Conservation (phyloP, 2,329 filamentous ascomycete genomes). For the Zymoseptoria tritici region DNA sequence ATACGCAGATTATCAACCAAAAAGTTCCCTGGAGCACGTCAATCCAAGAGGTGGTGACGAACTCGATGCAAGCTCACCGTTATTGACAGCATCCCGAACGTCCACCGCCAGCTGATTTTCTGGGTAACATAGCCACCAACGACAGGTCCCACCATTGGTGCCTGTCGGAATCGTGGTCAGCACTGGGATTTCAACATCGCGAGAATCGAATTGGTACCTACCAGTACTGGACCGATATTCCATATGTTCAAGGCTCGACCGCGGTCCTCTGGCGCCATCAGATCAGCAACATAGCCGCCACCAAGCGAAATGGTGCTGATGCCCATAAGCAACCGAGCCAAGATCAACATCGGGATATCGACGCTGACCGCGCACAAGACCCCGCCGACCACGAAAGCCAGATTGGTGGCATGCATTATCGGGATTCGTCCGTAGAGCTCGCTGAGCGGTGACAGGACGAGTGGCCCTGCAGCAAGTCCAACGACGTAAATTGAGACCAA, state of each 20-base stretch:
- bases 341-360: not conserved
- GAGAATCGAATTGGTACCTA: constrained; percentile 18
- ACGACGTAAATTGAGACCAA: constrained; percentile 56
- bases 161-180: not conserved
- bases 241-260: constrained; percentile 4
- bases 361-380: not conserved
- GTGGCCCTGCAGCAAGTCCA: constrained; percentile 41
- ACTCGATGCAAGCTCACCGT: not conserved
- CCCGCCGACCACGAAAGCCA: not conserved
- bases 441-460: constrained; percentile 36
- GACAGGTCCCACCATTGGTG: constrained; percentile 3
- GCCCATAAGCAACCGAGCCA: not conserved
- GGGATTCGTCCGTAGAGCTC: constrained; percentile 30
- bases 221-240: constrained; percentile 8
- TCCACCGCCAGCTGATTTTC: constrained; percentile 5
- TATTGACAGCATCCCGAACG: constrained; percentile 1
- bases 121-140: not conserved
- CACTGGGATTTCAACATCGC: constrained; percentile 25
- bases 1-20: constrained; percentile 4
- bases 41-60: not conserved
- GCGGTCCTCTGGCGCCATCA: constrained; percentile 3
- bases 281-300: constrained; percentile 30
- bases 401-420: constrained; percentile 9
- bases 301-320: constrained; percentile 16
- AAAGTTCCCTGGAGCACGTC: not conserved